Evolutionary conservation across 1,139 yeast genomes (phyloP), one percentile per base, ranked within the genome.

Genomic region (Suhomyces coccinellae): DNA sequence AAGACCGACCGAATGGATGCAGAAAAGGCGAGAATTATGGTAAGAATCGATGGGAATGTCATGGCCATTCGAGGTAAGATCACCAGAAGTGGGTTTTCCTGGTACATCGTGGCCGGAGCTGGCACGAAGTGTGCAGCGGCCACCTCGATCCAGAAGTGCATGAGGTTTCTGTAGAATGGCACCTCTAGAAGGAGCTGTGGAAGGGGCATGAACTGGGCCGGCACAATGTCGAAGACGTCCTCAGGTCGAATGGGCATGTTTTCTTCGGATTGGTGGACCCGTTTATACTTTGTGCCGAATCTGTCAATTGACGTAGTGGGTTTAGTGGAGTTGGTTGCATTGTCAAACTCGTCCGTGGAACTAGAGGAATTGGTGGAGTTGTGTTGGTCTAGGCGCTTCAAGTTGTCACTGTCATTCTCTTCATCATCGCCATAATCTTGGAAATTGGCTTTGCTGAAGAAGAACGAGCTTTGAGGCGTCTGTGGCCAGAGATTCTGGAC

Each of bases 61-160:
- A 84, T 70, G 0, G 95, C 91, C 79, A 87, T 75, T 51, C 79
- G 80, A 0, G 95, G 93, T 14, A 87, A 62, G 5, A 85, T 64
- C 7, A 76, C 75, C 48, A 76, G 76, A 63, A 86, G 85, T 0
- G 95, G 95, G 54, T 86, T 87, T 17, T 79, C 82, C 17, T 65
- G 70, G 56, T 83, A 83, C 4, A 76, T 57, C 14, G 69, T 62
- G 2, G 79, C 69, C 6, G 90, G 89, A 0, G 88, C 85, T 0
- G 95, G 93, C 6, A 85, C 89, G 31, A 86, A 66, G 34, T 77
- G 69, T 36, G 74, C 73, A 1, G 90, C 79, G 0, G 88, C 86
- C 11, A 81, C 79, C 44, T 79, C 71, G 13, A 83, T 66, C 72
- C 80, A 87, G 54, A 82, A 83, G 51, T 82, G 82, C 66, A 86